Base-by-base conservation (phyloP, 2,329 filamentous ascomycete species). In the Ceratocystis cubensis region DNA sequence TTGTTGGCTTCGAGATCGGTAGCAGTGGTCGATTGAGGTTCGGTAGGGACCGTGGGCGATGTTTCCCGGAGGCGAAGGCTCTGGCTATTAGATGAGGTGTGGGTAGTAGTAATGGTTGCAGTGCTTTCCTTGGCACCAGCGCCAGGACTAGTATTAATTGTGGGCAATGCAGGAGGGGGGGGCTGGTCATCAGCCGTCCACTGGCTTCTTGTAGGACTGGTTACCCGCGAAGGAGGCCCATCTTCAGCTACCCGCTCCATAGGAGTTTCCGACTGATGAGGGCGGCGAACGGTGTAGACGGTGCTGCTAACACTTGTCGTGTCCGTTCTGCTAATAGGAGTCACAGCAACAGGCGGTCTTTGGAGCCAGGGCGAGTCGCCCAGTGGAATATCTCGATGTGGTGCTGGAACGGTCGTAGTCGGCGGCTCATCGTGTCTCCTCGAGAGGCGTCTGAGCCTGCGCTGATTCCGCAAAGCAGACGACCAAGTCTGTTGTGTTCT, bases 231-330 rank as follows among this genome's bases (percentile, higher is more conserved):
- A 10, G 59, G 53, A 25, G 61, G 30, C 4, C 50, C 61, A 48
- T 68, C 30, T 61, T 66, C 64, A 7, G 61, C 53, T 7, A 68
- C 67, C 28, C 67, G 61, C 50, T 63, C 30, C 66, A 68, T 68
- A 15, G 64, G 65, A 17, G 78, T 77, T 67, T 84, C 84, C 1
- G 82, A 81, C 5, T 81, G 76, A 10, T 82, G 78, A 65, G 85
- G 83, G 69, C 86, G 86, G 64, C 83, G 78, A 45, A 87, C 78
- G 5, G 83, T 82, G 69, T 87, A 87, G 2, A 84, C 80, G 0
- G 84, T 87, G 72, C 84, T 86, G 57, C 83, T 83, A 0, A 82
- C 84, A 71, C 84, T 86, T 20, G 82, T 79, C 1, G 84, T 86
- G 68, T 87, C 84, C 20, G 83, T 83, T 69, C 84, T 78, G 71